These are phyloP conservation scores for Oidiodendron maius DNA, from an alignment of 495 filamentous ascomycete species.

Conservation along the genomic window DNA sequence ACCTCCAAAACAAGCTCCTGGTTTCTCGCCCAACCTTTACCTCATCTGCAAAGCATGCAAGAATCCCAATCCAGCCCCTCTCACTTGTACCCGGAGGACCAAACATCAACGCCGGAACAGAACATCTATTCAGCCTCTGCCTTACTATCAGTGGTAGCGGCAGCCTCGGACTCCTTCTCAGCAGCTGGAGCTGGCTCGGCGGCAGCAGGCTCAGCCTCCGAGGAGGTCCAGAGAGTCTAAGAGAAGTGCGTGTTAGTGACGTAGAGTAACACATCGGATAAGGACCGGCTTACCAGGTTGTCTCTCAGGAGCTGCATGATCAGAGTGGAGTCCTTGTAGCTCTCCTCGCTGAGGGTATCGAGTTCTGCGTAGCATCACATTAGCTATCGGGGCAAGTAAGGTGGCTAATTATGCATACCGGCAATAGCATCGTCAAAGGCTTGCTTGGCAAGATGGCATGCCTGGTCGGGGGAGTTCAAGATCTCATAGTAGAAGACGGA, in stretches of 20 bases:
- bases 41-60: conserved; percentile 25
- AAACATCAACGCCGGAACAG: conserved; percentile 23
- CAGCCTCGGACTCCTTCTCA: conserved; percentile 28
- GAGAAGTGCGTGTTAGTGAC: conserved; percentile 3
- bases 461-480: conserved; percentile 96
- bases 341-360: conserved; percentile 97
- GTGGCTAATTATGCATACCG: conserved; percentile 60
- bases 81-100: conserved; percentile 16
- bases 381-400: no score
- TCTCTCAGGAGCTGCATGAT: conserved; percentile 99
- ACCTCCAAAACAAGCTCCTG: conserved; percentile 18
- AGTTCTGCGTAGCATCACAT: conserved; percentile 58
- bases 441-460: conserved; percentile 98
- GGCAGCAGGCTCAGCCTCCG: conserved; percentile 76
- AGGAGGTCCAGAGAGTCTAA: conserved; percentile 99
- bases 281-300: conserved; percentile 72
- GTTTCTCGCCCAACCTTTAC: conserved; percentile 13
- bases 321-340: conserved; percentile 99
- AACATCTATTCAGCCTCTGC: conserved; percentile 21
- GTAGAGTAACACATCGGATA: conserved; percentile 18
- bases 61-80: conserved; percentile 15
- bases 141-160: conserved; percentile 18
- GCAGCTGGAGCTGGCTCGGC: conserved; percentile 45
- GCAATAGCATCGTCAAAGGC: conserved; percentile 99
- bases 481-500: conserved; percentile 99